Conservation (phyloP, 140 eudicot species). For the Senecio squalidus region DNA sequence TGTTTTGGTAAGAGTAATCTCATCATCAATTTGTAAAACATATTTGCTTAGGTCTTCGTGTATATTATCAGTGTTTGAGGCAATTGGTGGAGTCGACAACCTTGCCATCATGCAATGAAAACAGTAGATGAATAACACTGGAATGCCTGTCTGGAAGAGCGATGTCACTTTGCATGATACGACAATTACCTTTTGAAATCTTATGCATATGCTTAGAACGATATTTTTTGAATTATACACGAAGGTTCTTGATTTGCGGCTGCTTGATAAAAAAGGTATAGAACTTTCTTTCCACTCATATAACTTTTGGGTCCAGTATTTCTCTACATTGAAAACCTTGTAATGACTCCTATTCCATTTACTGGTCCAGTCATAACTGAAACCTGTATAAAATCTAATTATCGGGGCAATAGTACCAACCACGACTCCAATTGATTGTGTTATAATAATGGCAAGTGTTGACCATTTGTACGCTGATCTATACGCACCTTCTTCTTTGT, state of each 20-base stretch:
- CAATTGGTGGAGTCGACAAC: neutral
- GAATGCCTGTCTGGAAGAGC: neutral
- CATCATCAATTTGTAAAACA: constrained; percentile 24
- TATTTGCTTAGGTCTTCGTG: constrained; percentile 6
- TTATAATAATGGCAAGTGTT: neutral
- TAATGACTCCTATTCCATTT: neutral
- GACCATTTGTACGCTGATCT: constrained; percentile 8
- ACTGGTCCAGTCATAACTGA: neutral
- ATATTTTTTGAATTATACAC: neutral
- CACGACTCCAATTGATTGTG: neutral
- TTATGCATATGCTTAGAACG: constrained; percentile 8
- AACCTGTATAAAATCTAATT: neutral
- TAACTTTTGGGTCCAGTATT: constrained; percentile 19
- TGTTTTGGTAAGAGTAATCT: constrained; percentile 14
- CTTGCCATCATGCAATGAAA: neutral
- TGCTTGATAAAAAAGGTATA: neutral
- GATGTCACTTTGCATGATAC: neutral
- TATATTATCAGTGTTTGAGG: neutral
- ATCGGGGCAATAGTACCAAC: neutral
- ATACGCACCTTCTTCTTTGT: neutral
- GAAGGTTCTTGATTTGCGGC: neutral
- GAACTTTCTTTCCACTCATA: constrained; percentile 14
- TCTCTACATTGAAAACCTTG: constrained; percentile 7
- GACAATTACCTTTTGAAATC: neutral
- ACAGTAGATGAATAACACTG: neutral